Evolutionary conservation across 257 asterid genomes (phyloP).

Genomic region (Haberlea rhodopensis): DNA sequence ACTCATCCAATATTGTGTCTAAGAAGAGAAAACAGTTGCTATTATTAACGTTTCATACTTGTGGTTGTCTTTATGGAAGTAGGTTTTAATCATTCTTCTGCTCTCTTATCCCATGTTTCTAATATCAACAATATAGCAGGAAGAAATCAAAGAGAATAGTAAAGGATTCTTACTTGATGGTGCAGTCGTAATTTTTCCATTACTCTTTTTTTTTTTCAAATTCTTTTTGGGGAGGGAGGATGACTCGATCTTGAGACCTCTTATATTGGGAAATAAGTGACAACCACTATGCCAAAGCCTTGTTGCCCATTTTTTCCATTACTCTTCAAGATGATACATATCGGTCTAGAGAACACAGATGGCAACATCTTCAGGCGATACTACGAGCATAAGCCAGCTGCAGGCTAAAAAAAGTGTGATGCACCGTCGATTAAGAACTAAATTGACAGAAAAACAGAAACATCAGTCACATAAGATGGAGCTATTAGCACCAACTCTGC

Average conservation of each 20-base stretch:
- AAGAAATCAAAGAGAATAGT: conserved; percentile 15
- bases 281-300: too few relatives aligned
- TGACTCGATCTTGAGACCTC: too few relatives aligned
- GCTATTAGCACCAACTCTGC: conserved; percentile 8
- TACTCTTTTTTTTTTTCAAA: too few relatives aligned
- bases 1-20: too few relatives aligned
- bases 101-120: not conserved
- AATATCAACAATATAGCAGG: not conserved
- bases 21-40: too few relatives aligned
- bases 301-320: too few relatives aligned
- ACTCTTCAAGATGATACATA: conserved; percentile 48
- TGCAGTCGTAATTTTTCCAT: conserved; percentile 41
- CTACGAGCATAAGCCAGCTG: conserved; percentile 80
- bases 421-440: conserved; percentile 25
- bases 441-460: not conserved
- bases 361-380: conserved; percentile 73
- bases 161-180: conserved; percentile 56
- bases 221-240: too few relatives aligned
- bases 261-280: too few relatives aligned
- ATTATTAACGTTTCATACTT: too few relatives aligned
- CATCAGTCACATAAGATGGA: not conserved
- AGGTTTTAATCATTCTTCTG: not conserved
- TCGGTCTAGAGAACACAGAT: conserved; percentile 50
- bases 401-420: conserved; percentile 52
- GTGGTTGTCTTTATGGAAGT: not conserved